Evolutionary conservation across 1,284 basidiomycete genomes (phyloP), one percentile per base, ranked within the genome.

Genomic region (Apiotrichum veenhuisii): DNA sequence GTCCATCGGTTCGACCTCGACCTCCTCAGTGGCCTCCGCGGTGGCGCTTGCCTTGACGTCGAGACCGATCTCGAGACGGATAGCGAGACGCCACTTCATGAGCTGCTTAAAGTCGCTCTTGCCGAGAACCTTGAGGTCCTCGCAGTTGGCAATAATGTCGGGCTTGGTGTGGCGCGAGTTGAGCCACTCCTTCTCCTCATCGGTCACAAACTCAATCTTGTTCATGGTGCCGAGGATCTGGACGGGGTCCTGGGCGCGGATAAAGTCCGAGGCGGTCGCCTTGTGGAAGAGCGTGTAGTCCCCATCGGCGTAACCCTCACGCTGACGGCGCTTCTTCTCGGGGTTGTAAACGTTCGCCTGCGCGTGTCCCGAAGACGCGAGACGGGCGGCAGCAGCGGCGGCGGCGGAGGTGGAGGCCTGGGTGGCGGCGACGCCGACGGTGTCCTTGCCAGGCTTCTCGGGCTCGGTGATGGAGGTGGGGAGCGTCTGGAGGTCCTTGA

Each of bases 61-160:
- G 33, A 93, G 76, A 26, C 91, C 93, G 52, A 90, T 78, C 81
- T 91, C 91, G 77, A 91, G 88, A 52, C 91, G 87, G 44, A 96
- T 79, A 11, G 85, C 83, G 33, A 85, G 77, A 50, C 94, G 83
- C 95, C 96, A 99, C 79, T 89, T 96, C 61, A 98, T 82, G 58
- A 99, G 78, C 12, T 83, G 77, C 76, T 97, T 97, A 80, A 98
- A 99, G 70, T 99, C 96, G 50, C 93, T 88, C 78, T 97, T 98
- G 46, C 96, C 96, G 36, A 99, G 81, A 5, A 99, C 94, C 76
- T 97, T 98, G 64, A 99, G 81, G 81, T 99, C 96, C 25, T 88
- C 83, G 62, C 87, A 89, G 73, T 90, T 93, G 30, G 83, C 82
- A 69, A 85, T 83, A 63, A 98, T 81, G 60, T 98, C 95, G 0